Base-by-base conservation (phyloP, 2,329 filamentous ascomycete genomes). In the Aureobasidium sp. region DNA sequence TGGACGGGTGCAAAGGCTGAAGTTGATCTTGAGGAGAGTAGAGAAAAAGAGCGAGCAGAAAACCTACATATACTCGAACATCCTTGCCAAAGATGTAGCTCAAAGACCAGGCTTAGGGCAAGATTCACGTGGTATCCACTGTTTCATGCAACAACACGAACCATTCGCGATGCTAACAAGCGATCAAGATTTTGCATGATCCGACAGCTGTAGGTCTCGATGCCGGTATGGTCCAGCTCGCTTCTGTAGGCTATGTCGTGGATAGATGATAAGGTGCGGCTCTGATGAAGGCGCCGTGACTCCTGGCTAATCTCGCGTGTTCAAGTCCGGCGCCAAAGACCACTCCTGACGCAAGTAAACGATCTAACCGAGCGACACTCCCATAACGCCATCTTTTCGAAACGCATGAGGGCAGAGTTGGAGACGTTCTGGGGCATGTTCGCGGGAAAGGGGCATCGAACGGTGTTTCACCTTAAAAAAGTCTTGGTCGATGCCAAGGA, bases 121-220 rank as follows among this genome's bases (percentile, higher is more conserved):
- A 45, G 29, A 11, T 48, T 41, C 41, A 39, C 21, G 34, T 16
- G 2, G 37, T 48, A 7, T 48, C 44, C 44, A 48, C 30, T 19
- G 44, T 48, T 48, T 48, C 44, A 41, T 24, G 11, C 29, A 25
- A 16, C 37, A 25, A 44, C 21, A 22, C 37, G 16, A 17, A 30
- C 21, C 41, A 42, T 24, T 38, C 34, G 54, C 48, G 45, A 45
- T 53, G 22, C 35, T 37, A 16, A 22, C 34, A 25, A 29, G 12
- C 34, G 41, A 48, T 53, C 55, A 49, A 54, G 35, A 16, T n/a
- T n/a, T n/a, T n/a, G n/a, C n/a, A 40, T n/a, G 49, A 55, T 38
- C 48, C 38, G 34, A 21, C 11, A 11, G 12, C n/a, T 30, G 24
- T 17, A 30, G 19, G 22, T 27, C 35, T 49, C n/a, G 32, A 49